phyloP scores from a whole-genome alignment of 176 grass and related monocot genomes.

The Cocos nucifera region DNA sequence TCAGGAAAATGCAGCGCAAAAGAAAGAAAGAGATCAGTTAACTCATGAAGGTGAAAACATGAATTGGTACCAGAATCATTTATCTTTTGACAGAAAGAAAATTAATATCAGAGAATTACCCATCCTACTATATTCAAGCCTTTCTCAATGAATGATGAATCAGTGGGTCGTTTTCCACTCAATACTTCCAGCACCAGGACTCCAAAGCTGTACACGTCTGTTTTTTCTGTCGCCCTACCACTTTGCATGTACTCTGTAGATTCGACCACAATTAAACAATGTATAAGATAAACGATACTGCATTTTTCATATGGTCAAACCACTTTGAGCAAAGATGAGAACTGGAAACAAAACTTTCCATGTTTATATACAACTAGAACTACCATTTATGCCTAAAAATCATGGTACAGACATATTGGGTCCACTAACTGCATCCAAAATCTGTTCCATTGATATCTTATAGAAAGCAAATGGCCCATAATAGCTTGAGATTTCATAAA shows the following conservation, averaged over 20 bases:
- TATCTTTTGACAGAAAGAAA: too few species aligned
- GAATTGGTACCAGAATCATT: too few species aligned
- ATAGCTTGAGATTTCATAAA: too few species aligned
- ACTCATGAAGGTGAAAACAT: too few species aligned
- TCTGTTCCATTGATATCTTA: too few species aligned
- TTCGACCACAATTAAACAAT: too few species aligned
- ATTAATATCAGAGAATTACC: constrained; percentile 36
- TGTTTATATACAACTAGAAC: not conserved
- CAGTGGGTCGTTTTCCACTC: constrained; percentile 84
- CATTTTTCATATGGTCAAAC: not conserved
- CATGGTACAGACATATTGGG: too few species aligned
- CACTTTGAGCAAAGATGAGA: not conserved
- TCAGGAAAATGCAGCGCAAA: too few species aligned
- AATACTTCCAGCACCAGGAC: constrained; percentile 95
- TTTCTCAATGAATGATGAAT: constrained; percentile 95
- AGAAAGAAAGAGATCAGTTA: too few species aligned
- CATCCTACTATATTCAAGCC: constrained; percentile 99
- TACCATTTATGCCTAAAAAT: not conserved
- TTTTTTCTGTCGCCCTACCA: constrained; percentile 95
- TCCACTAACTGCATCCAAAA: too few species aligned
- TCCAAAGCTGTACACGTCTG: constrained; percentile 96
- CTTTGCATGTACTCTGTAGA: constrained; percentile 94
- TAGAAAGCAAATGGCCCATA: too few species aligned
- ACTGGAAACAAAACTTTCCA: not conserved
- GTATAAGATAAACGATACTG: not conserved